Percentiles rank a stretch among this genome's conserved stretches.
Evolutionary conservation across 306 rosid species (phyloP).

Genomic region (Trifolium fragiferum): DNA sequence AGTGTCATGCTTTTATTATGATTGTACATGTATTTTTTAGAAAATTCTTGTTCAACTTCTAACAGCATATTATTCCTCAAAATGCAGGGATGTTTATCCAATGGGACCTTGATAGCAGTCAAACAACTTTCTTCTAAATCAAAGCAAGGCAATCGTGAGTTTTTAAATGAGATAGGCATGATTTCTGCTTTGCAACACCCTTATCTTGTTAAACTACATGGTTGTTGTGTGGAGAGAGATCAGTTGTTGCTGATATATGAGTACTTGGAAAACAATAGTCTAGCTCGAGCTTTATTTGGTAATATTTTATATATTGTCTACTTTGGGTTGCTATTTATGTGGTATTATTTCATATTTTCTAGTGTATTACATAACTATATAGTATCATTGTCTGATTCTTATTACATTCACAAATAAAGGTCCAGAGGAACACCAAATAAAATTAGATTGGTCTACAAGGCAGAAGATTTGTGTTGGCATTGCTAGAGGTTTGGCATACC

Average conservation of each 20-base stretch:
- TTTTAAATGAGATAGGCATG: conserved; percentile 71
- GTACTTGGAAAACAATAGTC: conserved; percentile 64
- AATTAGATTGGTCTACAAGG: conserved; percentile 62
- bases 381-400: neutral
- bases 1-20: neutral
- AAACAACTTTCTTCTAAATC: conserved; percentile 77
- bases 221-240: conserved; percentile 51
- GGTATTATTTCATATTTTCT: neutral
- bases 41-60: neutral
- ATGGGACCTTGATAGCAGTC: conserved; percentile 66
- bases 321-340: neutral
- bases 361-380: neutral
- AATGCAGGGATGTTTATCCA: conserved; percentile 42
- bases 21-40: neutral
- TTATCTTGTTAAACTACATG: conserved; percentile 50
- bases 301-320: conserved; percentile 12
- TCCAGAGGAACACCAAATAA: neutral
- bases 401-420: conserved; percentile 31
- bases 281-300: conserved; percentile 56
- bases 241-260: conserved; percentile 54
- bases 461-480: conserved; percentile 60
- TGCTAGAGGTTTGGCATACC: conserved; percentile 61
- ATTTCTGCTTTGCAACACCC: conserved; percentile 67
- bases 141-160: conserved; percentile 76
- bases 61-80: neutral